phyloP scores from a whole-genome alignment of 306 rosid genomes.

The Carpinus fangiana region DNA sequence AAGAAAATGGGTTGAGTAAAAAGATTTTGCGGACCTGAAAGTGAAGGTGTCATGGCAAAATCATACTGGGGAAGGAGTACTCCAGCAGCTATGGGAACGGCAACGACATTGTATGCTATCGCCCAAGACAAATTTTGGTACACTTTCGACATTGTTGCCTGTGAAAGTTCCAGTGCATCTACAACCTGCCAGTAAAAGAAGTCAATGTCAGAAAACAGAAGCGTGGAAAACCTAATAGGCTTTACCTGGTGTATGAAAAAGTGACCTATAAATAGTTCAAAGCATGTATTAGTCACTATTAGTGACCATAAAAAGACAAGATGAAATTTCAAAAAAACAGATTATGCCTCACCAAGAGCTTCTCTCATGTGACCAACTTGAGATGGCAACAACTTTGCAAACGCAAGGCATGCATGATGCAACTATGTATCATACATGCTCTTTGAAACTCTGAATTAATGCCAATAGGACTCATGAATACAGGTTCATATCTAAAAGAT shows the following conservation, averaged over 20 bases:
- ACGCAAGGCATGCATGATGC: not conserved
- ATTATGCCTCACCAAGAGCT: not conserved
- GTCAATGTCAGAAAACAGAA: constrained; percentile 18
- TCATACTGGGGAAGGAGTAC: constrained; percentile 82
- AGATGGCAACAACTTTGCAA: not conserved
- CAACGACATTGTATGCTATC: constrained; percentile 72
- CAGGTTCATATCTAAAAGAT: not conserved
- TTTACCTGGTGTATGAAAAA: not conserved
- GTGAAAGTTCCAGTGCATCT: constrained; percentile 87
- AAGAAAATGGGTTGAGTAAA: constrained; percentile 6
- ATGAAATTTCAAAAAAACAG: not conserved
- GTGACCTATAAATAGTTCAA: not conserved
- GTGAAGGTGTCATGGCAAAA: constrained; percentile 98
- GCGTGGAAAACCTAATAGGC: constrained; percentile 7
- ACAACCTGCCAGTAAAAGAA: constrained; percentile 60
- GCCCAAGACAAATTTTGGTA: constrained; percentile 97
- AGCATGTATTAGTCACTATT: no score
- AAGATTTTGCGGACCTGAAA: constrained; percentile 63
- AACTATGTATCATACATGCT: not conserved
- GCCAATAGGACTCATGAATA: not conserved
- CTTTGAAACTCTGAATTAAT: no score
- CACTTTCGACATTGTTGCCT: constrained; percentile 89
- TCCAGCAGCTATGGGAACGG: constrained; percentile 92
- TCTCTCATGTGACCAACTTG: not conserved
- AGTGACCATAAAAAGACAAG: not conserved